Conservation (phyloP, 179 eudicot species). For the Beta corolliflora region DNA sequence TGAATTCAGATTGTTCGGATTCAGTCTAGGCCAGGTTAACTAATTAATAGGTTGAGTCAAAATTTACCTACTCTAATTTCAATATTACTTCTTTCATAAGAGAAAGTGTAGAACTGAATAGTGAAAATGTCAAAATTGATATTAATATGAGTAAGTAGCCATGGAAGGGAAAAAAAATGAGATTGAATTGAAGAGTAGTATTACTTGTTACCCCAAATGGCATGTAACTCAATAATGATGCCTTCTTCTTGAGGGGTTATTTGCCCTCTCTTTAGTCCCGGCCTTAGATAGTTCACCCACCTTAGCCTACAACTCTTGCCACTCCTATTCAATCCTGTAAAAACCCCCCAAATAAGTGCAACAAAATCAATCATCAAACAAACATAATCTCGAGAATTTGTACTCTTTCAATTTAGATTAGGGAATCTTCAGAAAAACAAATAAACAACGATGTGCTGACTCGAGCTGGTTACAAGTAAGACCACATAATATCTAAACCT, state of each 20-base stretch:
- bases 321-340: conserved; percentile 55
- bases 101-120: neutral
- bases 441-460: neutral
- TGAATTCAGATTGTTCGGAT: no score
- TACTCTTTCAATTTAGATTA: no score
- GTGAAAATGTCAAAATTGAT: no score
- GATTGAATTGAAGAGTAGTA: neutral
- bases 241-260: conserved; percentile 70
- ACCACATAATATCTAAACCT: no score
- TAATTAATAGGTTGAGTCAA: no score
- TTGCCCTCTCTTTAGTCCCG: conserved; percentile 64
- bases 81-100: no score
- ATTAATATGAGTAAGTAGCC: no score
- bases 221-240: conserved; percentile 69
- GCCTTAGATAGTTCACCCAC: conserved; percentile 74
- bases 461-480: neutral
- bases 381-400: neutral
- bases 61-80: no score
- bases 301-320: conserved; percentile 68
- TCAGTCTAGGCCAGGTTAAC: no score
- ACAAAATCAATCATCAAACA: neutral
- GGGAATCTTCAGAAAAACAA: neutral
- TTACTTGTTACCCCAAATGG: conserved; percentile 78
- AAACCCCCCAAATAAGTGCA: neutral
- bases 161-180: no score